Base-by-base conservation (phyloP, 1,284 basidiomycete genomes). In the Sparassis latifolia region DNA sequence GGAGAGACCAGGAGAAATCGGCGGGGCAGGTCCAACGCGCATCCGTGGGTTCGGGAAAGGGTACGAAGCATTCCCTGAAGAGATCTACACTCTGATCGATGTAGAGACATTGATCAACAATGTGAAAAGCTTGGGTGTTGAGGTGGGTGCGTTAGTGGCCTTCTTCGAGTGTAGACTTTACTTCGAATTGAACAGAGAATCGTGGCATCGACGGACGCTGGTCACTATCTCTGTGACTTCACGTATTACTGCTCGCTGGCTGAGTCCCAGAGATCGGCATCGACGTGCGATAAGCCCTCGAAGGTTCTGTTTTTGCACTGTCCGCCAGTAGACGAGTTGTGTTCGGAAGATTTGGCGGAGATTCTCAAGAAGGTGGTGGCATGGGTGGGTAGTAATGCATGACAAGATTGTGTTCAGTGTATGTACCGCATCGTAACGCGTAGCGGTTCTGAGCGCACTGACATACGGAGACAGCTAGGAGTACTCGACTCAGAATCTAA, bases 271-370 rank as follows among this genome's bases (percentile, higher is more conserved):
- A 20, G 20, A 20, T 20, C 20, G 20, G 20, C 20, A 20, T 20
- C 20, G 20, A 20, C 20, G 20, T 20, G 20, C 20, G 67, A 50
- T 37, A 51, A 45, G 50, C 20, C 28, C 10, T 37, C 45, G 40
- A 60, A 56, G 33, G 81, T 86, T 40, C 66, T 87, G 10, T 84
- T 85, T 64, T 62, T 87, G 58, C 85, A 87, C 58, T 83, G 81
- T 55, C 80, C 84, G 10, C 83, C 82, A 0, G 73, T 77, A n/a
- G 74, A 72, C 46, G 70, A 79, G 58, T 66, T 82, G 42, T 71
- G 65, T 49, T 76, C 82, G 3, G 74, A 78, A 52, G 76, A 85
- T 50, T 80, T 85, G 30, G 82, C 79, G 3, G 75, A 80, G 30
- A 77, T 79, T 2, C 73, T 86, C 52, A 74, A 72, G 62, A 68